phyloP scores from a whole-genome alignment of 2,329 filamentous ascomycete genomes.

The Chaetomiaceae sp. region DNA sequence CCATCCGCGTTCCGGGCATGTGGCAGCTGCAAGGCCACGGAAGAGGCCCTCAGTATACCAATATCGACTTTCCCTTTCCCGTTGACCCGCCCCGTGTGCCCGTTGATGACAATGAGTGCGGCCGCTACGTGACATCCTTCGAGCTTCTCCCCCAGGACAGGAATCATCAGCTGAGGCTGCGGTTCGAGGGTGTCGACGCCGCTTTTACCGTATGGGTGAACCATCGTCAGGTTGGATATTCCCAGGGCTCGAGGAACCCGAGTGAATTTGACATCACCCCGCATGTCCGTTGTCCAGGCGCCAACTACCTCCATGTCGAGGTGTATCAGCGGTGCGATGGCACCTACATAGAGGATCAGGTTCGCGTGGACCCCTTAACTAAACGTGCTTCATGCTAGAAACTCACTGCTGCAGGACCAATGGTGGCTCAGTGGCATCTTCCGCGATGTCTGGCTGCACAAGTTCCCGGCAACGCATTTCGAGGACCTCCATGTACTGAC shows the following conservation, averaged over 20 bases:
- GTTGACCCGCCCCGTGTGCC: conserved; percentile 55
- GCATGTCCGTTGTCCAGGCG: conserved; percentile 38
- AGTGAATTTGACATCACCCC: conserved; percentile 66
- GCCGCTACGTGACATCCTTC: conserved; percentile 58
- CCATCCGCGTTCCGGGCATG: conserved; percentile 57
- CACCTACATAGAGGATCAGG: conserved; percentile 65
- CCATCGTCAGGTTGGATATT: conserved; percentile 62
- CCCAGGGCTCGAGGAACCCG: conserved; percentile 67
- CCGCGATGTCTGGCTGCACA: conserved; percentile 55
- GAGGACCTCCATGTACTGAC: conserved; percentile 53
- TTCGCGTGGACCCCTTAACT: conserved; percentile 15
- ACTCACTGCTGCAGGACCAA: conserved; percentile 37
- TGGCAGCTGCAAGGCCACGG: conserved; percentile 66
- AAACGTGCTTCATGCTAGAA: background rate
- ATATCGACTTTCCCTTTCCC: conserved; percentile 57
- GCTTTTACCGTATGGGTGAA: conserved; percentile 70
- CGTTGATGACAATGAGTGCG: conserved; percentile 58
- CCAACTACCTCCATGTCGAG: conserved; percentile 58
- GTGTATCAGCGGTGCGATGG: conserved; percentile 71
- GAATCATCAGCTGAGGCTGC: conserved; percentile 56
- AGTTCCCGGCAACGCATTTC: conserved; percentile 52
- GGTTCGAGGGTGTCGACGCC: conserved; percentile 71
- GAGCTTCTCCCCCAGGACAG: conserved; percentile 42
- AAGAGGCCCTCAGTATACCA: conserved; percentile 54
- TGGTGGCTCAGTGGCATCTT: conserved; percentile 58